phyloP scores from a whole-genome alignment of 2,329 filamentous ascomycete species.

The Cladophialophora immunda region DNA sequence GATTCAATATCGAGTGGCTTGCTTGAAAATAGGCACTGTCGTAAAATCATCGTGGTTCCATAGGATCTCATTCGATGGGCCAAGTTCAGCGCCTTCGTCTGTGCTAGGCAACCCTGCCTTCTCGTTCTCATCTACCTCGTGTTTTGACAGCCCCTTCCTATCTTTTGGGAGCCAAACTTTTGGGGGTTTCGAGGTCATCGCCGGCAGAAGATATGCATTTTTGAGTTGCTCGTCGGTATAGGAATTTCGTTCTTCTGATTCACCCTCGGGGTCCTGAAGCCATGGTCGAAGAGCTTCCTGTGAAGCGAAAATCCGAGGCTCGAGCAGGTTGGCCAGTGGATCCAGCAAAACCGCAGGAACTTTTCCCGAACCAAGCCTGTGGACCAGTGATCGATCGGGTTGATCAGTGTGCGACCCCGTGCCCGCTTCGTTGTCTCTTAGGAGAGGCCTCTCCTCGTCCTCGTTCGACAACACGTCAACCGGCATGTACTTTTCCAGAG shows the following conservation, averaged over 20 bases:
- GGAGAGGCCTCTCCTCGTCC: slow-evolving; percentile 43
- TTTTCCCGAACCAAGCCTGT: slow-evolving; percentile 26
- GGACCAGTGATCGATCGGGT: slow-evolving; percentile 26
- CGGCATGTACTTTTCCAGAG: slow-evolving; percentile 72
- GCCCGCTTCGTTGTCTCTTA: slow-evolving; percentile 16
- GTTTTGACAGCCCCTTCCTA: slow-evolving; percentile 73
- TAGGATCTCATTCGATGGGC: slow-evolving; percentile 71
- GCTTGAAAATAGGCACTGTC: slow-evolving; percentile 41
- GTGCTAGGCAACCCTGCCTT: slow-evolving; percentile 76
- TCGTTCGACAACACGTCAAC: slow-evolving; percentile 60
- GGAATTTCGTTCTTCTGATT: slow-evolving; percentile 76
- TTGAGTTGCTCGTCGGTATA: slow-evolving; percentile 70
- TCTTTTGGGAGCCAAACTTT: slow-evolving; percentile 85
- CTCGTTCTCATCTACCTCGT: slow-evolving; percentile 83
- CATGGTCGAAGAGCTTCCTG: slow-evolving; percentile 37
- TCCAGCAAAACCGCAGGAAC: slow-evolving; percentile 67
- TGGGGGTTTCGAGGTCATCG: slow-evolving; percentile 69
- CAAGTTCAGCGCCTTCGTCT: slow-evolving; percentile 75
- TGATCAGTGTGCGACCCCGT: slow-evolving; percentile 1
- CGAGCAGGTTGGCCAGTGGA: slow-evolving; percentile 73
- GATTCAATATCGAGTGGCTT: slow-evolving; percentile 34
- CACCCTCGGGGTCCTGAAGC: slow-evolving; percentile 53
- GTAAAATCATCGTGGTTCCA: slow-evolving; percentile 63
- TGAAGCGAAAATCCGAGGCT: slow-evolving; percentile 38
- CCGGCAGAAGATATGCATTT: slow-evolving; percentile 78